Percentiles rank a stretch among this genome's conserved stretches.
Conservation (phyloP, 306 rosid species). For the Alnus glutinosa region DNA sequence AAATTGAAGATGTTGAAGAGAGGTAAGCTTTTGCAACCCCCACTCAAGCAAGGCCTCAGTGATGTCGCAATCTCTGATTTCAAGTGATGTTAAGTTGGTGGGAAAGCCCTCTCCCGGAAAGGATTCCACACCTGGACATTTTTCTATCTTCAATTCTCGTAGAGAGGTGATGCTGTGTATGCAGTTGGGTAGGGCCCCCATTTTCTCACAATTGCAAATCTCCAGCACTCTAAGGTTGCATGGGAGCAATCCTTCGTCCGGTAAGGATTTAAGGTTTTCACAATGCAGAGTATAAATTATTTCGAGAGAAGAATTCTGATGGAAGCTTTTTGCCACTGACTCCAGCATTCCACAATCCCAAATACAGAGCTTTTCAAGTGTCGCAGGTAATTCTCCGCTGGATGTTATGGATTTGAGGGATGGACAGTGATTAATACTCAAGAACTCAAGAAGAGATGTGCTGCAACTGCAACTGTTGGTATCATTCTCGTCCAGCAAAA, state of each 20-base stretch:
- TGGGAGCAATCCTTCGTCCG: constrained; percentile 1
- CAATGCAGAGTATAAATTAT: constrained; percentile 4
- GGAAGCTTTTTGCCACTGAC: constrained; percentile 12
- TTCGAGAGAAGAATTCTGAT: constrained; percentile 3
- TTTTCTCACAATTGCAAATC: neutral
- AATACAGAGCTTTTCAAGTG: constrained; percentile 1
- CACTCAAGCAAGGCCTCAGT: constrained; percentile 12
- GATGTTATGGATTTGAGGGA: constrained; percentile 4
- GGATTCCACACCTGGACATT: neutral
- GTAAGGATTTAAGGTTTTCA: constrained; percentile 22
- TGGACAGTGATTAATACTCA: neutral
- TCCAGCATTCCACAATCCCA: neutral
- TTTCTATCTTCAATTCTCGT: neutral
- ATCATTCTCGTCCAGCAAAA: neutral
- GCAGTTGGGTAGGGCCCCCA: constrained; percentile 5
- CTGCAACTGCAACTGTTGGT: neutral
- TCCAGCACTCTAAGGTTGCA: neutral
- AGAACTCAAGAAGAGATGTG: neutral
- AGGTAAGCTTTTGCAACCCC: constrained; percentile 25
- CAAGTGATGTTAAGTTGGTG: constrained; percentile 1
- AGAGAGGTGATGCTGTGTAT: constrained; percentile 22
- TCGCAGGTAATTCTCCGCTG: constrained; percentile 10
- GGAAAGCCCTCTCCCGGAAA: constrained; percentile 20
- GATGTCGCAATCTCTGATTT: neutral
- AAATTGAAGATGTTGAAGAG: neutral